Evolutionary conservation across 2,329 filamentous ascomycete species (phyloP).

Genomic region (Ascochyta pisi): DNA sequence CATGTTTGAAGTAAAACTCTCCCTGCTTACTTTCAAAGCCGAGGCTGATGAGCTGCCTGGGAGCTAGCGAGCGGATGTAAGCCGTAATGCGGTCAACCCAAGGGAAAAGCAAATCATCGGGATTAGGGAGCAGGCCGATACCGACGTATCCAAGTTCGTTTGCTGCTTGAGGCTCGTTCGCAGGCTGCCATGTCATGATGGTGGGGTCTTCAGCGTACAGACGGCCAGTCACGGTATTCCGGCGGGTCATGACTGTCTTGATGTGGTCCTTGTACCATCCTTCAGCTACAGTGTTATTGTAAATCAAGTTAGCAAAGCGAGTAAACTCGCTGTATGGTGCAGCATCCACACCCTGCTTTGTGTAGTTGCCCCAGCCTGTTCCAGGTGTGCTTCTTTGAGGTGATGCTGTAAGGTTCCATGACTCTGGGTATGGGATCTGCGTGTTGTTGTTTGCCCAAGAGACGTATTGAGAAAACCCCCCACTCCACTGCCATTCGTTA

Average conservation of each 20-base stretch:
- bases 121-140: conserved; percentile 38
- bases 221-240: conserved; percentile 48
- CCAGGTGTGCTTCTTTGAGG: conserved; percentile 44
- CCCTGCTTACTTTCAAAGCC: conserved; percentile 51
- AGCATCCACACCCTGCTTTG: conserved; percentile 43
- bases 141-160: conserved; percentile 36
- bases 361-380: conserved; percentile 52
- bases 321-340: conserved; percentile 38
- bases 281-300: conserved; percentile 45
- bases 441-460: conserved; percentile 48
- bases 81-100: conserved; percentile 48
- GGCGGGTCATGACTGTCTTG: conserved; percentile 43
- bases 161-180: conserved; percentile 49
- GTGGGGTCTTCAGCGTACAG: conserved; percentile 45
- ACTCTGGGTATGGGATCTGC: conserved; percentile 46
- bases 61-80: conserved; percentile 47
- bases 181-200: conserved; percentile 52
- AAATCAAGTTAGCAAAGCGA: conserved; percentile 46
- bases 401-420: conserved; percentile 48
- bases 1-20: conserved; percentile 49
- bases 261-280: conserved; percentile 49
- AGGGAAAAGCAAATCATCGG: conserved; percentile 44
- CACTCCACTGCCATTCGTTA: conserved; percentile 52
- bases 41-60: conserved; percentile 49
- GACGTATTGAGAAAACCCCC: conserved; percentile 50